These are phyloP conservation scores for Aspergillus quadrilineatus DNA, from an alignment of 2,329 filamentous ascomycete genomes.

Conservation along the genomic window DNA sequence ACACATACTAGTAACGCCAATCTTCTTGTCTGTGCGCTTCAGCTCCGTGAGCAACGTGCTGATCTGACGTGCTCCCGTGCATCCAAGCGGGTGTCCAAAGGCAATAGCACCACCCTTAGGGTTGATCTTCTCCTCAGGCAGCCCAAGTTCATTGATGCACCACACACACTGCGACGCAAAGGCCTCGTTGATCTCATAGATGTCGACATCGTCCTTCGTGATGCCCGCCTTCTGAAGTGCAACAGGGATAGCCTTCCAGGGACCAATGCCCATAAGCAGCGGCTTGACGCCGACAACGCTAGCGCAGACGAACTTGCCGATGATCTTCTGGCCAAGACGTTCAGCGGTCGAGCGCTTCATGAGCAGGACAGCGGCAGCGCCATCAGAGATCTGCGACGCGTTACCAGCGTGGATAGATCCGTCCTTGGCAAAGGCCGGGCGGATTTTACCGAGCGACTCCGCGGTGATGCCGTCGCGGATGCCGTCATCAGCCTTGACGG, in stretches of 20 bases:
- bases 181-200: constrained; percentile 99
- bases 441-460: constrained; percentile 88
- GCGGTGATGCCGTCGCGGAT: constrained; percentile 80
- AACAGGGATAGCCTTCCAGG: constrained; percentile 93
- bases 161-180: constrained; percentile 94
- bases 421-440: constrained; percentile 83
- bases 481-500: constrained; percentile 82
- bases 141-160: constrained; percentile 83
- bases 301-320: constrained; percentile 88
- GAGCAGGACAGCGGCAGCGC: constrained; percentile 88
- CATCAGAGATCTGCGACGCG: constrained; percentile 92
- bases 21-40: constrained; percentile 75
- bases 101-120: constrained; percentile 96
- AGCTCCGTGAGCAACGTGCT: constrained; percentile 89
- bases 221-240: constrained; percentile 86
- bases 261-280: constrained; percentile 92
- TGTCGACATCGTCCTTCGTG: constrained; percentile 85
- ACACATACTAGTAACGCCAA: constrained; percentile 95
- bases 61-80: constrained; percentile 90
- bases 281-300: constrained; percentile 86
- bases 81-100: constrained; percentile 91
- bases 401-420: constrained; percentile 96
- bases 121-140: constrained; percentile 87
- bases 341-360: constrained; percentile 94
- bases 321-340: constrained; percentile 78